Evolutionary conservation across 495 filamentous ascomycete genomes (phyloP).

Genomic region (Bathelium albidoporum): DNA sequence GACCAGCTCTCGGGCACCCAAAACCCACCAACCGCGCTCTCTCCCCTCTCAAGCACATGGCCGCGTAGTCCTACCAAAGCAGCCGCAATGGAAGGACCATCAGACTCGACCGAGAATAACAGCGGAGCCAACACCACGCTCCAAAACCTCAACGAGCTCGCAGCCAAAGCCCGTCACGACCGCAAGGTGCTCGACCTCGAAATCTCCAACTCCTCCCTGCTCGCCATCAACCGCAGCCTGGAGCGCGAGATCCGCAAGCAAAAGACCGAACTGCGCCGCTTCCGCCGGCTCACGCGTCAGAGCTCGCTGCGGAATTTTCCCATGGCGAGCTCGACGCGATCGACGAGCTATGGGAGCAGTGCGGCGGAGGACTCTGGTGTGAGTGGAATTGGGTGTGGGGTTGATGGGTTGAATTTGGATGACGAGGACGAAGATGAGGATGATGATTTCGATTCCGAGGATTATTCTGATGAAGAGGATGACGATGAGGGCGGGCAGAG

Average conservation of each 20-base stretch:
- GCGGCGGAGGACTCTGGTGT: neutral
- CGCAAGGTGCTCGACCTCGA: conserved; percentile 95
- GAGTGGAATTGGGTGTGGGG: neutral
- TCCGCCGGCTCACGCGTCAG: conserved; percentile 55
- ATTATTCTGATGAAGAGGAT: conserved; percentile 13
- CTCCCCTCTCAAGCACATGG: neutral
- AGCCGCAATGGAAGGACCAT: conserved; percentile 27
- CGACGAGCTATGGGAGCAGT: neutral
- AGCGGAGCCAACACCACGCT: neutral
- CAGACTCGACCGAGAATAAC: conserved; percentile 25
- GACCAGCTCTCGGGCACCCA: neutral
- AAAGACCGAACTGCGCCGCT: conserved; percentile 75
- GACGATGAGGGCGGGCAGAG: conserved; percentile 26
- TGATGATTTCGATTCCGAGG: conserved; percentile 2
- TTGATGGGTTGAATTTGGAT: neutral
- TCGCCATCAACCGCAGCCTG: conserved; percentile 92
- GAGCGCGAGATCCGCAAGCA: conserved; percentile 89
- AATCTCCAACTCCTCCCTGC: conserved; percentile 89
- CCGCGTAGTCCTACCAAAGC: conserved; percentile 41
- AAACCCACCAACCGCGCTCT: neutral
- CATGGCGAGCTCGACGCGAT: neutral
- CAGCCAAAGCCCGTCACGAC: conserved; percentile 77
- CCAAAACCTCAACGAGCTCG: conserved; percentile 44
- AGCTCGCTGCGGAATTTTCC: neutral
- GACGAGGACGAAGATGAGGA: neutral